phyloP scores from a whole-genome alignment of 1,139 yeast species.

The Yamadazyma triangularis region DNA sequence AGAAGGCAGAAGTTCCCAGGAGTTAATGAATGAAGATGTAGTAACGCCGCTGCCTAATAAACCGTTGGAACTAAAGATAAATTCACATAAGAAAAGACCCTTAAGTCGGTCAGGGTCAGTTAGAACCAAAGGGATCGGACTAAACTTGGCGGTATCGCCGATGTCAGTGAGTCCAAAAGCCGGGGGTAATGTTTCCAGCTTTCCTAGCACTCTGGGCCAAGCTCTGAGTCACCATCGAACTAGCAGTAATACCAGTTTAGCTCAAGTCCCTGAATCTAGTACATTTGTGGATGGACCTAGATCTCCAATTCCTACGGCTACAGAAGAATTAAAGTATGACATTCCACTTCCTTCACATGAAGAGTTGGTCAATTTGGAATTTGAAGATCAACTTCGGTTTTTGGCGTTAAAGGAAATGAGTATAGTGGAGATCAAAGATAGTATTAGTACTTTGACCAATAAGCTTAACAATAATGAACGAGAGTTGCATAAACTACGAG shows the following conservation, averaged over 20 bases:
- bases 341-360: constrained; percentile 30
- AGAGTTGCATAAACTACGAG: constrained; percentile 44
- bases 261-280: constrained; percentile 1
- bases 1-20: no score
- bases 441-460: constrained; percentile 30
- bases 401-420: constrained; percentile 62
- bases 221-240: constrained; percentile 5
- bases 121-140: constrained; percentile 25
- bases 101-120: constrained; percentile 8
- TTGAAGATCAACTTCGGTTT: constrained; percentile 53
- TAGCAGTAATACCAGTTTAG: constrained; percentile 1
- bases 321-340: constrained; percentile 19
- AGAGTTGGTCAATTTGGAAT: constrained; percentile 27
- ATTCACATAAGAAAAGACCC: no score
- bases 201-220: no score
- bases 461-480: constrained; percentile 37
- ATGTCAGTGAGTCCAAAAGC: constrained; percentile 3
- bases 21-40: no score
- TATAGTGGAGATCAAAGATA: constrained; percentile 52
- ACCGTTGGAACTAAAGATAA: no score
- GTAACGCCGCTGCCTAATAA: no score
- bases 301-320: constrained; percentile 3
- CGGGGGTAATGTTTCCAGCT: no score
- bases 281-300: no score
- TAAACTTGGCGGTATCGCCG: constrained; percentile 32